These are phyloP conservation scores for Aschersonia sp. DNA, from an alignment of 2,329 filamentous ascomycete species.

Conservation along the genomic window DNA sequence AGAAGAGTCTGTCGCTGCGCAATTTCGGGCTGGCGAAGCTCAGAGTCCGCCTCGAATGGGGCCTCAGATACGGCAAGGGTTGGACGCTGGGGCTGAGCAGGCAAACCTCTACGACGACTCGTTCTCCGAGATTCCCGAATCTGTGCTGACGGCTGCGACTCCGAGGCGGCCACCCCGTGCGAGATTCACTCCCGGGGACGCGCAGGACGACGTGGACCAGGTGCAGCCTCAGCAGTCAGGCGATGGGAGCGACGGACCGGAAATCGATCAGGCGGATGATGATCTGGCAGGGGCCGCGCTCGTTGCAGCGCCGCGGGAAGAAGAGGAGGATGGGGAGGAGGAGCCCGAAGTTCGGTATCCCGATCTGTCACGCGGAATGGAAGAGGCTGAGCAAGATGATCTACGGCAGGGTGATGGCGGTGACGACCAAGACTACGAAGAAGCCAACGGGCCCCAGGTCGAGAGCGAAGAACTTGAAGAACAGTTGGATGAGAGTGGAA, in stretches of 20 bases:
- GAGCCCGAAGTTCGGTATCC: no score
- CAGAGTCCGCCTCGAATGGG: conserved; percentile 2
- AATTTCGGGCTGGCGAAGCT: background rate
- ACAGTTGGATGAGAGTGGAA: no score
- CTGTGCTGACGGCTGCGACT: conserved; percentile 33
- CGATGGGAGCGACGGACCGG: no score
- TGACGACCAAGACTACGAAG: no score
- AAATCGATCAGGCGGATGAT: background rate
- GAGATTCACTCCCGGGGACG: background rate
- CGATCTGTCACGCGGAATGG: no score
- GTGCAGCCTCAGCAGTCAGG: background rate
- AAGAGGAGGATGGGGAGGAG: no score
- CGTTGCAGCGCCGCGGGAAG: no score
- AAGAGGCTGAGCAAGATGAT: no score
- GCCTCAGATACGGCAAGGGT: background rate
- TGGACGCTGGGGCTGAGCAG: conserved; percentile 11
- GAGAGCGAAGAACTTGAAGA: no score
- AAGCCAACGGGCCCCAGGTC: no score
- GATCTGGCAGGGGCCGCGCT: background rate
- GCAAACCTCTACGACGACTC: conserved; percentile 34
- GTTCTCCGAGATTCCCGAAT: conserved; percentile 41
- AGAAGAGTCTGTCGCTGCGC: conserved; percentile 4
- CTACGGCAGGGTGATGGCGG: no score
- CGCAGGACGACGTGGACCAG: background rate
- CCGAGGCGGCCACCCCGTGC: conserved; percentile 16